Base-by-base conservation (phyloP, 1,139 yeast species). In the Hyphopichia fennica region DNA sequence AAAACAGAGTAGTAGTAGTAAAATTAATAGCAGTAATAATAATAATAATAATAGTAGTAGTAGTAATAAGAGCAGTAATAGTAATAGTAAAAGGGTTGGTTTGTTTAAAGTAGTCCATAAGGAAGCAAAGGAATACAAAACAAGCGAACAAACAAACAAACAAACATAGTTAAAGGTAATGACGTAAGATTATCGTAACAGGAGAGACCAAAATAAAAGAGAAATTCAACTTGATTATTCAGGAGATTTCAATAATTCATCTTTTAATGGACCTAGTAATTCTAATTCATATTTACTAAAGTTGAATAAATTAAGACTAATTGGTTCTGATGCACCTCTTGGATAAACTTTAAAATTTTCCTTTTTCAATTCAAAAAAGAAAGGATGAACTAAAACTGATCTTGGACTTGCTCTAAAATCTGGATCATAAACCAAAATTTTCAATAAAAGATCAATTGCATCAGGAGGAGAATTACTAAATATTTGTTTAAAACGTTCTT, bases 381-480 rank as follows among this genome's bases (percentile, higher is more conserved):
- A 86, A 22, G 80, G 79, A 65, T 85, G 91, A 2, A 85, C 80
- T 67, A 86, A 67, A 8, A 86, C 84, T 45, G 79, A 68, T 56
- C 81, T 73, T 41, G 93, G 89, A 43, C 81, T 74, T 40, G 83
- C 75, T 65, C 95, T 77, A 39, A 67, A 62, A 41, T 79, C 83
- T 23, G 95, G 95, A 52, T 83, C 88, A 60, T 86, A 86, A 11
- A 84, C 87, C 50, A 86, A 69, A 4, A 86, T 81, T 50, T 76
- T 79, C 77, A 82, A 75, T 52, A 86, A 64, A 51, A 86, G 70
- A 60, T 85, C 91, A 47, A 86, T 72, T 32, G 89, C 93, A 49
- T 77, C 82, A 3, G 80, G 76, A 22, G 89, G 86, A 10, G 87
- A 83, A 56, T 82, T 79, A 46, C 82, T 77, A 54, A 86, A 83